These are phyloP conservation scores for Crucibulum laeve DNA, from an alignment of 768 basidiomycete genomes.

Conservation along the genomic window DNA sequence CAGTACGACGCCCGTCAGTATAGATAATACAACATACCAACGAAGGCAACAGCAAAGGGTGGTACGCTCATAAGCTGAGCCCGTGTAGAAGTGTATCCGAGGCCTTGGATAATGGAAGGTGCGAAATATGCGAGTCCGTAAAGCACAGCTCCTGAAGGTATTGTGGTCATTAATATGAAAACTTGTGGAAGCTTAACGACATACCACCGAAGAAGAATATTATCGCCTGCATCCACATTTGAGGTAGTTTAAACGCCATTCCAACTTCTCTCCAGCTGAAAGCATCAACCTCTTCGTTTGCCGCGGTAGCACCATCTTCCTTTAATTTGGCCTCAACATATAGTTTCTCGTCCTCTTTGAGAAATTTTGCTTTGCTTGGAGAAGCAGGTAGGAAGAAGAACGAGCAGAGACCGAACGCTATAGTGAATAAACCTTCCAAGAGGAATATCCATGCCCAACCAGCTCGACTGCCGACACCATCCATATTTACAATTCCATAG, in stretches of 20 bases:
- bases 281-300: slow-evolving; percentile 29
- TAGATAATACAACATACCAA: slow-evolving; percentile 30
- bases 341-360: slow-evolving; percentile 44
- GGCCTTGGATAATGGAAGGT: slow-evolving; percentile 63
- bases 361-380: slow-evolving; percentile 42
- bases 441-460: slow-evolving; percentile 75
- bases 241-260: slow-evolving; percentile 43
- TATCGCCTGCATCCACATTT: slow-evolving; percentile 48
- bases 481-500: slow-evolving; percentile 58
- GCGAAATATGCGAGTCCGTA: slow-evolving; percentile 56
- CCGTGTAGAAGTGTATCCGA: slow-evolving; percentile 49
- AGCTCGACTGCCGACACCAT: slow-evolving; percentile 45
- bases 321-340: slow-evolving; percentile 37
- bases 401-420: slow-evolving; percentile 46
- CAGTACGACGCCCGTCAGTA: no score
- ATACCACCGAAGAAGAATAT: slow-evolving; percentile 50
- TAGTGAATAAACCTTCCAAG: slow-evolving; percentile 62
- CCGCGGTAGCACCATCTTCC: slow-evolving; percentile 7
- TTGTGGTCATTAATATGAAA: neutral
- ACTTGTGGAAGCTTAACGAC: slow-evolving; percentile 2
- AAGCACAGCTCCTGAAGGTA: slow-evolving; percentile 40
- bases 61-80: slow-evolving; percentile 56
- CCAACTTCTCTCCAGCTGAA: slow-evolving; percentile 59
- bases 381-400: slow-evolving; percentile 47
- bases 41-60: slow-evolving; percentile 48